Base-by-base conservation (phyloP, 441 rosid species). In the Hypseocharis bilobata region DNA sequence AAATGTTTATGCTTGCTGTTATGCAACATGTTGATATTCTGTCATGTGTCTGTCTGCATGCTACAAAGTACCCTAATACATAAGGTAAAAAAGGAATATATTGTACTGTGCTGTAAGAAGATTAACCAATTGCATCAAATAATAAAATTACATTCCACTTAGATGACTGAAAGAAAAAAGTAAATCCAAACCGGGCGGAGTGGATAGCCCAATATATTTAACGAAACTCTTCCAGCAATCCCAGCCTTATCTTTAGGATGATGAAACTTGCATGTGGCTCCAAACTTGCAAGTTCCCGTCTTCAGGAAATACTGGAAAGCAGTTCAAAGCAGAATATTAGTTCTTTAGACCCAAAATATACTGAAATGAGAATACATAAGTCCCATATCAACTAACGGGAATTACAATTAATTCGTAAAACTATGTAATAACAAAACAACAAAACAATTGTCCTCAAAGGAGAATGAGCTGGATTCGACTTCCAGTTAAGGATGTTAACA, bases 221-320 rank as follows among this genome's bases (percentile, higher is more conserved):
- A 85, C 45, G 98, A 82, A 69, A 89, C 96, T 74, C 89, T 80
- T 72, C 91, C 96, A 68, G 91, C 86, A 79, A 85, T 82, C 49
- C 96, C 99, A 79, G 98, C 99, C 84, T 88, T 91, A 74, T 89
- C 92, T 80, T 83, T 89, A 58, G 99, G 98, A 80, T 94, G 99
- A 82, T 94, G 91, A 78, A 94, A 94, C 83, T 91, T 94, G 91
- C 99, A 94, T 69, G 99, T 91, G 67, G 96, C 96, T 70, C 98
- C 99, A 84, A 94, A 94, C 81, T 94, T 94, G 82, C 99, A 94
- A n/a, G 92, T 91, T 74, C 99, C 99, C 30, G 98, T 94, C 84
- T 89, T 91, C 71, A 94, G 75, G 74, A 84, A 94, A 83, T 87
- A 91, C 99, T 93, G 84, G 32, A 28, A 49, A 57, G 59, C 44